Evolutionary conservation across 805 yeast species (phyloP).

Genomic region (Candida palmyrensis): DNA sequence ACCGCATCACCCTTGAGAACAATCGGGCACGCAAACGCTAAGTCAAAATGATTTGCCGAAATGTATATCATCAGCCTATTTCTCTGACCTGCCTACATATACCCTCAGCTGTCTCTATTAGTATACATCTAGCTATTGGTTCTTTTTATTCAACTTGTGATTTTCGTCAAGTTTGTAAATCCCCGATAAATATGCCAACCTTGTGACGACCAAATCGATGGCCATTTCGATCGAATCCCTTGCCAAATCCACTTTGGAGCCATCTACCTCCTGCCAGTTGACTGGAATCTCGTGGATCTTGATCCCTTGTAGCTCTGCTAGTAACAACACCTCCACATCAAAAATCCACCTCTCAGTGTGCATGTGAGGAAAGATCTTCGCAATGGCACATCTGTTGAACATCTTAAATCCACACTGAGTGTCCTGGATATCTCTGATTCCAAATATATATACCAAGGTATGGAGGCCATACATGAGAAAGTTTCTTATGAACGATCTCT

Average conservation of each 20-base stretch:
- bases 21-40: too few species aligned
- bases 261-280: slow-evolving; percentile 96
- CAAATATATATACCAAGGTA: slow-evolving; percentile 79
- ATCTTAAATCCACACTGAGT: slow-evolving; percentile 98
- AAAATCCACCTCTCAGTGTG: slow-evolving; percentile 99
- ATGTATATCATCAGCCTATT: too few species aligned
- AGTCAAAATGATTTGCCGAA: too few species aligned
- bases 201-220: slow-evolving; percentile 81
- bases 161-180: slow-evolving; percentile 49
- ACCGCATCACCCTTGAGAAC: slow-evolving; percentile 24
- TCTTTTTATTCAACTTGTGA: slow-evolving; percentile 4
- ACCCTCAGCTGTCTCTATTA: too few species aligned
- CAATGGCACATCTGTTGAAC: slow-evolving; percentile 68
- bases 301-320: slow-evolving; percentile 69
- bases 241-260: slow-evolving; percentile 90
- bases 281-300: slow-evolving; percentile 75
- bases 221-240: slow-evolving; percentile 92
- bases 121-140: too few species aligned
- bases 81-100: too few species aligned
- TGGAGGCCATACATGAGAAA: slow-evolving; percentile 92
- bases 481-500: slow-evolving; percentile 82
- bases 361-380: slow-evolving; percentile 74
- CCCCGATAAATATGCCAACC: slow-evolving; percentile 84
- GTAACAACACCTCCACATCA: slow-evolving; percentile 85
- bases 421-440: slow-evolving; percentile 80